phyloP scores from a whole-genome alignment of 441 rosid genomes.

The Heliophila coronopifolia region DNA sequence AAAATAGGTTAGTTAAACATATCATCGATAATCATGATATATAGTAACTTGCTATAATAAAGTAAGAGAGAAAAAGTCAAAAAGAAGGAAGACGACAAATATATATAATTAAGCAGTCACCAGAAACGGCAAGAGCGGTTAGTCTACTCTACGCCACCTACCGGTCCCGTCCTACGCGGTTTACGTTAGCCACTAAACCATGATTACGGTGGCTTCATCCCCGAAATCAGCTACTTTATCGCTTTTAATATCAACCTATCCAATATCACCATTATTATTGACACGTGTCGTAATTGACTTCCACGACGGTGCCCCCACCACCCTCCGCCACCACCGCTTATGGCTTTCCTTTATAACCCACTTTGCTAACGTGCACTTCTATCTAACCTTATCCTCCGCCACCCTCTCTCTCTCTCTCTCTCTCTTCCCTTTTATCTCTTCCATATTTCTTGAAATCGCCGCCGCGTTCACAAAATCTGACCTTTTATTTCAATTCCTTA shows the following conservation, averaged over 20 bases:
- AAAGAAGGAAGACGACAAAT: constrained; percentile 12
- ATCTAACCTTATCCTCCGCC: constrained; percentile 23
- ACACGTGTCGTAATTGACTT: constrained; percentile 27
- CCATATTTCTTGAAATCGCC: constrained; percentile 23
- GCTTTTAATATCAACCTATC: constrained; percentile 23
- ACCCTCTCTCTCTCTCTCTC: constrained; percentile 16
- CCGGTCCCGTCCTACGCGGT: constrained; percentile 28
- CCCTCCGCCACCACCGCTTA: constrained; percentile 23
- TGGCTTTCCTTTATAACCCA: neutral
- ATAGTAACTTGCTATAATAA: no score
- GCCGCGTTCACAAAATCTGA: constrained; percentile 27
- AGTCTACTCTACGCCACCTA: constrained; percentile 27
- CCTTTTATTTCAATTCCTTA: neutral
- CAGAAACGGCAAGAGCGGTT: constrained; percentile 19
- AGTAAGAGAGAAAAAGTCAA: neutral
- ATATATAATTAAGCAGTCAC: neutral
- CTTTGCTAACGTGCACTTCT: constrained; percentile 29
- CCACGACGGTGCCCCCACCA: constrained; percentile 37
- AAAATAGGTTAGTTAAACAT: no score
- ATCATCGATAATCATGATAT: no score
- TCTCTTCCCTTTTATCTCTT: constrained; percentile 28
- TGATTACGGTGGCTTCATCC: constrained; percentile 62
- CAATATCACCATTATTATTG: neutral
- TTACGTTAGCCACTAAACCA: constrained; percentile 44
- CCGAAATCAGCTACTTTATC: constrained; percentile 54